Conservation (phyloP, 768 basidiomycete species). For the Collybiopsis luxurians region DNA sequence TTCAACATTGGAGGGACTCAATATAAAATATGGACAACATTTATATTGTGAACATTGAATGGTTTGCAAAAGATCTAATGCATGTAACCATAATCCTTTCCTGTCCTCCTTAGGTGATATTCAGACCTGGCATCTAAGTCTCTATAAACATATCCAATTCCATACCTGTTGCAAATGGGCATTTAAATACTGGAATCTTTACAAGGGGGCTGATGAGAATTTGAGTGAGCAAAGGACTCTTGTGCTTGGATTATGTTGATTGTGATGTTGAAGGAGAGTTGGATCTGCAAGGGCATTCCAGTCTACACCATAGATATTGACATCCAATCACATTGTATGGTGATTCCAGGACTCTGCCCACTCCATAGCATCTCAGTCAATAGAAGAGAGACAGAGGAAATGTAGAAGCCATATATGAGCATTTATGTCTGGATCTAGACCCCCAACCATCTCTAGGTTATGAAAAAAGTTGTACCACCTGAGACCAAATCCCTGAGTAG, state of each 20-base stretch:
- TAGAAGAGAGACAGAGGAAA: conserved; percentile 20
- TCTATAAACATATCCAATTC: too few relatives aligned
- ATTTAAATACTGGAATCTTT: conserved; percentile 1
- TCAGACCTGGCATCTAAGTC: too few relatives aligned
- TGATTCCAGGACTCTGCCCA: conserved; percentile 29
- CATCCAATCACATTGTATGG: conserved; percentile 13
- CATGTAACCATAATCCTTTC: too few relatives aligned
- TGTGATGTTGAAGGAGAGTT: conserved; percentile 1
- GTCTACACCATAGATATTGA: conserved; percentile 1
- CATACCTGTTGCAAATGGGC: conserved; percentile 8
- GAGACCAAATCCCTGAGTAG: conserved; percentile 20
- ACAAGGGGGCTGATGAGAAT: conserved; percentile 1
- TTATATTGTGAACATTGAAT: too few relatives aligned
- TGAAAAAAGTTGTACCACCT: conserved; percentile 28
- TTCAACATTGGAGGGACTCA: too few relatives aligned
- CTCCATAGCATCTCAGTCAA: conserved; percentile 21
- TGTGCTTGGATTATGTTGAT: background rate
- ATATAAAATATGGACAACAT: too few relatives aligned
- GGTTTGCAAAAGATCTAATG: too few relatives aligned
- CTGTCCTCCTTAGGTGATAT: too few relatives aligned
- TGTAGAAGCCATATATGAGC: conserved; percentile 28
- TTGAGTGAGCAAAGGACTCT: background rate
- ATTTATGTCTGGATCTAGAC: conserved; percentile 12
- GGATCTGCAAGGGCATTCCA: conserved; percentile 4
- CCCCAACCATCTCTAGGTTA: conserved; percentile 17